phyloP scores from a whole-genome alignment of 306 rosid species.

The Lathyrus tuberosus region DNA sequence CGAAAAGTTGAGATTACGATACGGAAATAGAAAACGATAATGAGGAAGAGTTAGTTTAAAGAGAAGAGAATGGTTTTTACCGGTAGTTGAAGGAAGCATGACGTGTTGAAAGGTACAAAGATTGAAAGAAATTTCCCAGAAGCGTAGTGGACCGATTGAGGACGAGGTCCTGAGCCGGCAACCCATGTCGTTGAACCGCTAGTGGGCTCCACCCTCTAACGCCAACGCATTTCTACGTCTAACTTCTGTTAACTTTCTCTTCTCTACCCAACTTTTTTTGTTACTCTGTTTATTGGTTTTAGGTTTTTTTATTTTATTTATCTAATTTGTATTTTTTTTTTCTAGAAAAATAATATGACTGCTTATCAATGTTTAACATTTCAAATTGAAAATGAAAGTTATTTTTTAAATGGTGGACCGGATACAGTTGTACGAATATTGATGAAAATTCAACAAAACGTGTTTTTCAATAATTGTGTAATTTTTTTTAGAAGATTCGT shows the following conservation, averaged over 20 bases:
- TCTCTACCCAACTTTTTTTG: neutral
- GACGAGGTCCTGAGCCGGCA: constrained; percentile 47
- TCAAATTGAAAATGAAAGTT: neutral
- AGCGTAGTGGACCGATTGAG: constrained; percentile 45
- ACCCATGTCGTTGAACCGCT: constrained; percentile 42
- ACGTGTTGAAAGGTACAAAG: constrained; percentile 43
- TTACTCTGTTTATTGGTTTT: neutral
- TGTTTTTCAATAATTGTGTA: neutral
- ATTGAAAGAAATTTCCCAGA: constrained; percentile 46
- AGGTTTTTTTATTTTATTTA: neutral
- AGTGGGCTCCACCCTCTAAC: constrained; percentile 47
- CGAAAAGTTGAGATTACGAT: constrained; percentile 21
- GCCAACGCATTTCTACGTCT: constrained; percentile 41
- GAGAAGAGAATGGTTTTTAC: neutral
- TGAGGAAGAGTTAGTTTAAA: neutral
- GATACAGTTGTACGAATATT: neutral
- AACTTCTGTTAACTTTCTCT: neutral
- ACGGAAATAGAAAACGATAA: neutral
- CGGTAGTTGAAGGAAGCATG: constrained; percentile 31
- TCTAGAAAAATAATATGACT: neutral
- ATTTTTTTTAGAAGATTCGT: no score
- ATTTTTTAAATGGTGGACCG: neutral
- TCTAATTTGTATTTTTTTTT: neutral
- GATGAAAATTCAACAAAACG: neutral
- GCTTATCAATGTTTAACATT: neutral